These are phyloP conservation scores for Coemansia sp. DNA, from an alignment of 192 early-diverging fungal species.

Conservation along the genomic window DNA sequence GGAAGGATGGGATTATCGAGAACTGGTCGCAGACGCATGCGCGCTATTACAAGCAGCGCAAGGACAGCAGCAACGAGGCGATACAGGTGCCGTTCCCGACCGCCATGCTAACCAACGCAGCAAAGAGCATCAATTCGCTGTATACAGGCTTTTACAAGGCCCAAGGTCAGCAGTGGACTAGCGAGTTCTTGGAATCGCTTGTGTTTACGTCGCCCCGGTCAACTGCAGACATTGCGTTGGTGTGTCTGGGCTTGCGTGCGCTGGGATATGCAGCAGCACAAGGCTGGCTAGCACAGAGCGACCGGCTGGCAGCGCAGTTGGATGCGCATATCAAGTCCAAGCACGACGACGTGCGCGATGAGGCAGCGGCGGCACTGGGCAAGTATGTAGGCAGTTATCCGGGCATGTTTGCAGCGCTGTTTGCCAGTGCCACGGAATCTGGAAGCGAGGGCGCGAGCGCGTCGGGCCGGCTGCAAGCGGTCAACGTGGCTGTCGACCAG, in stretches of 20 bases:
- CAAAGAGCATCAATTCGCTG: slow-evolving; percentile 37
- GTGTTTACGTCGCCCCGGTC: slow-evolving; percentile 12
- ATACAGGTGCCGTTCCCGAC: slow-evolving; percentile 38
- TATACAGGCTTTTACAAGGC: slow-evolving; percentile 26
- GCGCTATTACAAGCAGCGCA: slow-evolving; percentile 15
- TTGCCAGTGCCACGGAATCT: slow-evolving; percentile 15
- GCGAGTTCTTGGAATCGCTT: slow-evolving; percentile 19
- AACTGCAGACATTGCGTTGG: slow-evolving; percentile 9
- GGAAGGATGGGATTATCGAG: slow-evolving; percentile 15
- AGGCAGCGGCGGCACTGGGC: slow-evolving; percentile 42
- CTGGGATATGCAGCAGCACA: slow-evolving; percentile 29
- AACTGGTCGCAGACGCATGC: slow-evolving; percentile 22
- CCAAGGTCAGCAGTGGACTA: slow-evolving; percentile 21
- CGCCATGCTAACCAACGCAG: slow-evolving; percentile 19
- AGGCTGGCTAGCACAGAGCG: slow-evolving; percentile 15
- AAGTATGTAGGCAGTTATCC: slow-evolving; percentile 28
- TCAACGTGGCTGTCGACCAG: slow-evolving; percentile 32
- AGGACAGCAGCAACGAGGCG: slow-evolving; percentile 16
- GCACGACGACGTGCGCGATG: slow-evolving; percentile 37
- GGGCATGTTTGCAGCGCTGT: slow-evolving; percentile 26
- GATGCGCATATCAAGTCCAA: slow-evolving; percentile 13
- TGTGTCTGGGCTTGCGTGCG: slow-evolving; percentile 37
- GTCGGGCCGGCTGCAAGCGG: slow-evolving; percentile 28
- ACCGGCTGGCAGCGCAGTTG: slow-evolving; percentile 15
- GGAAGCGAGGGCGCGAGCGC: slow-evolving; percentile 1